Evolutionary conservation across 1,139 yeast genomes (phyloP).

Genomic region (Zygotorulaspora mrakii): DNA sequence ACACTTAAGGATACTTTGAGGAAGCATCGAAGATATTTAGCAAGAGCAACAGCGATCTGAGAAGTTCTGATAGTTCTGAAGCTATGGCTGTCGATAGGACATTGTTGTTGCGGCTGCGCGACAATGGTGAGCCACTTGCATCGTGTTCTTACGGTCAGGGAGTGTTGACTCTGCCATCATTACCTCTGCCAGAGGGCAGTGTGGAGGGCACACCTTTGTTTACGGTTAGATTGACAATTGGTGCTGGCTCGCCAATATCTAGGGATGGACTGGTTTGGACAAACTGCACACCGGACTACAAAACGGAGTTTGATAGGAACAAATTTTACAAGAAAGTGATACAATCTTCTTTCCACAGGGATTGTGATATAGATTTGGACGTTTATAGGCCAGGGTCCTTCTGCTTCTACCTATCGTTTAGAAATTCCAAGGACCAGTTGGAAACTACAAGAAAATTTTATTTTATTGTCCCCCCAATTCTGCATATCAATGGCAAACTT

Average conservation of each 20-base stretch:
- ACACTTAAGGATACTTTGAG: too few relatives aligned
- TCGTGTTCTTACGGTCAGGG: conserved; percentile 46
- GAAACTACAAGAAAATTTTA: conserved; percentile 56
- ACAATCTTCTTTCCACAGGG: conserved; percentile 53
- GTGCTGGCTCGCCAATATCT: conserved; percentile 71
- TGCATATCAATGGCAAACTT: conserved; percentile 52
- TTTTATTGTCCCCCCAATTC: conserved; percentile 78
- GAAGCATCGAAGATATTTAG: too few relatives aligned
- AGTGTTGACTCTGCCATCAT: conserved; percentile 60
- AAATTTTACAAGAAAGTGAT: conserved; percentile 49
- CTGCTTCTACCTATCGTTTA: conserved; percentile 58
- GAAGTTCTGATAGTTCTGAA: too few relatives aligned
- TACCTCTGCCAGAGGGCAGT: conserved; percentile 44
- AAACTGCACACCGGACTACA: conserved; percentile 57
- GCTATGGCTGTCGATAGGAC: conserved; percentile 19
- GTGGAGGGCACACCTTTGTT: conserved; percentile 48
- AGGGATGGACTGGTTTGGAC: conserved; percentile 69
- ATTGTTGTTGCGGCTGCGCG: conserved; percentile 51
- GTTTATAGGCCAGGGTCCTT: conserved; percentile 78
- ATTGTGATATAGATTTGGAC: conserved; percentile 56
- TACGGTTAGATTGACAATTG: conserved; percentile 57
- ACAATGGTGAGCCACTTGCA: conserved; percentile 54
- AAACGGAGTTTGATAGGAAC: conserved; percentile 51
- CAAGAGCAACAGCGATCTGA: too few relatives aligned
- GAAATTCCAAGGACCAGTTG: conserved; percentile 37